Base-by-base conservation (phyloP, 768 basidiomycete species). In the Lactifluus subvellereus region DNA sequence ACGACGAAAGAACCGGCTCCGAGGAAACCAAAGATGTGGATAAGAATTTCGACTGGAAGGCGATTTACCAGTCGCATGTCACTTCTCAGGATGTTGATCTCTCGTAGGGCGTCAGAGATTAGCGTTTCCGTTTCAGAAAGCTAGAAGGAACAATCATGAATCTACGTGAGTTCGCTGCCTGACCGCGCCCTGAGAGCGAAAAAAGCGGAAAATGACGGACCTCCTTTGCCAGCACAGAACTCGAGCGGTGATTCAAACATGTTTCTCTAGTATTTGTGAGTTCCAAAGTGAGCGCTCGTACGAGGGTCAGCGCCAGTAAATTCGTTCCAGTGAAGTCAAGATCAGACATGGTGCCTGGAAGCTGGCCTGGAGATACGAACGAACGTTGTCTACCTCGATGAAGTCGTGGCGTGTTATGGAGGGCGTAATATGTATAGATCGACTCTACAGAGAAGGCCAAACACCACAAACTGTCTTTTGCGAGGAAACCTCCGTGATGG, bases 41-140 rank as follows among this genome's bases (percentile, higher is more conserved):
- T 20, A 35, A 64, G 63, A 40, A 64, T n/a, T 18, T 64, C 63
- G 8, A 54, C 37, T 1, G 63, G 63, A 9, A 64, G 58, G 9
- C 35, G 63, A 22, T 60, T 60, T 58, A 64, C 20, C 3, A 48
- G 40, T 3, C 32, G 58, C 14, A 64, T 7, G 32, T 45, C 10
- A 13, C 59, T 55, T 16, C 38, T 14, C 4, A 64, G 53, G 2
- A 45, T 22, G 48, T 10, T 30, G 40, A 64, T 7, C 5, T 54
- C 32, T 11, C 18, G 22, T 18, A 51, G 4, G 27, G 30, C 16
- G 8, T 27, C 54, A 5, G 49, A 59, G 32, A 64, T 9, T 5
- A 64, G 33, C 7, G 54, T 7, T 55, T 55, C 37, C 5, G 14
- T 30, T 48, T 64, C 58, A n/a, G 54, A 33, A 14, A 64, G 57